Percentiles rank a stretch among this genome's conserved stretches.
phyloP scores from a whole-genome alignment of 306 rosid genomes.

The Dryas drummondii region DNA sequence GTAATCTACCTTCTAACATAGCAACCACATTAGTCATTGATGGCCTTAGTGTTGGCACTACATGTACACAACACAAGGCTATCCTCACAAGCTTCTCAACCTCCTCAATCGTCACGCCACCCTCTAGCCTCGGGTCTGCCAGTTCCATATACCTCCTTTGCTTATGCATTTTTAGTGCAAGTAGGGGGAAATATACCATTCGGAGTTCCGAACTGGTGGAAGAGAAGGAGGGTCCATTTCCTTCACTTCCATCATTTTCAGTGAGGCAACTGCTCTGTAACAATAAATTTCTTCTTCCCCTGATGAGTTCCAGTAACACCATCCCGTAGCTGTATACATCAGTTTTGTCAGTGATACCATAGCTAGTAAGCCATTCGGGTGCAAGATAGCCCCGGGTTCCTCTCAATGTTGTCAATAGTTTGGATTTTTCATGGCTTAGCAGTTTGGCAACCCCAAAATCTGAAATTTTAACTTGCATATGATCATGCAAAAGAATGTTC shows the following conservation, averaged over 20 bases:
- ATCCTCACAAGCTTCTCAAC: constrained; percentile 22
- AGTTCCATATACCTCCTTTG: constrained; percentile 22
- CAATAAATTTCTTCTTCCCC: constrained; percentile 20
- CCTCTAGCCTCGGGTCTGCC: constrained; percentile 28
- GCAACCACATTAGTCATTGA: constrained; percentile 26
- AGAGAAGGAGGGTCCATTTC: not conserved
- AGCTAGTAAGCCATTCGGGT: constrained; percentile 64
- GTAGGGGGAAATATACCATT: constrained; percentile 19
- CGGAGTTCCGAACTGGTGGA: not conserved
- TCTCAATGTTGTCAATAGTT: constrained; percentile 58
- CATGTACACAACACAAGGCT: constrained; percentile 24
- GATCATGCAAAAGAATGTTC: constrained; percentile 50
- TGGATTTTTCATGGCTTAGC: constrained; percentile 49
- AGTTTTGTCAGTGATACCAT: constrained; percentile 39
- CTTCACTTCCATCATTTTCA: not conserved
- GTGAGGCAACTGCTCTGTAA: not conserved
- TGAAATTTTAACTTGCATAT: constrained; percentile 40
- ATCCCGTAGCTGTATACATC: constrained; percentile 28
- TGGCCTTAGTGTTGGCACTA: constrained; percentile 27
- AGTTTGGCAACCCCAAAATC: constrained; percentile 67
- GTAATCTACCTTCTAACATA: constrained; percentile 29
- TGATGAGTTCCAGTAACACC: constrained; percentile 25
- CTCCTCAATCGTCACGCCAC: constrained; percentile 10
- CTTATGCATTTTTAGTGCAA: constrained; percentile 32
- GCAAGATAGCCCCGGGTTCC: constrained; percentile 75